Evolutionary conservation across 805 yeast genomes (phyloP), one percentile per base, ranked within the genome.

Genomic region (Suhomyces vadensis): DNA sequence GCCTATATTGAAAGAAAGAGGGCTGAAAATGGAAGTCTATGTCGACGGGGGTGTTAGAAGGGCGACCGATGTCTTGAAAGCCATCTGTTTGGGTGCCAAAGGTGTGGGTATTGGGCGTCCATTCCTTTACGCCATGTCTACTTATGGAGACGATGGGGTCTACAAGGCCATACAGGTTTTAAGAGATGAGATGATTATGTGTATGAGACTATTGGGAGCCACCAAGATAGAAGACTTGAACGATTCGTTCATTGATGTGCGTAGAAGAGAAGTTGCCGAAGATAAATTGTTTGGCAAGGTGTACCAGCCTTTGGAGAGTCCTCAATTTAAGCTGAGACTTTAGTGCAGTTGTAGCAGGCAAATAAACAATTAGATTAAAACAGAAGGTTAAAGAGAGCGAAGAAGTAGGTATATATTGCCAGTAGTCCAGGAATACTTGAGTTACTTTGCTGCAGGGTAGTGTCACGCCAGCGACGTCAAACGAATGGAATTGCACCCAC

Each of bases 31-130:
- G 40, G 87, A 83, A 53, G 74, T 86, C 6, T 85, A 69, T 57
- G 61, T 87, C 22, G 94, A 87, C 57, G 94, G 95, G 41, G 94
- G 94, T 27, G 72, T 86, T 21, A 74, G 89, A 49, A 73, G 92
- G 54, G 94, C 87, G 8, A 78, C 89, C 3, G 95, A 87, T 57
- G 65, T 87, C n/a, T 53, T 86, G 39, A 86, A 87, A 56, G 92
- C 94, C 0, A 60, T 87, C 10, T 81, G 87, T 45, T 69, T 86
- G 3, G 95, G 94, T 7, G 94, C 92, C 22, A 79, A 75, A 46
- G 88, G 87, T 3, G 82, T 79, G 3, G 94, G 94, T 1, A 62
- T 87, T 31, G 91, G 94, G 4, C 72, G 92, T 44, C 88, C 91
- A 2, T 82, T 86, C 61, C 60, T 85, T 25, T 86, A 83, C 57